These are phyloP conservation scores for Claviceps fusiformis DNA, from an alignment of 2,329 filamentous ascomycete species.

Conservation along the genomic window DNA sequence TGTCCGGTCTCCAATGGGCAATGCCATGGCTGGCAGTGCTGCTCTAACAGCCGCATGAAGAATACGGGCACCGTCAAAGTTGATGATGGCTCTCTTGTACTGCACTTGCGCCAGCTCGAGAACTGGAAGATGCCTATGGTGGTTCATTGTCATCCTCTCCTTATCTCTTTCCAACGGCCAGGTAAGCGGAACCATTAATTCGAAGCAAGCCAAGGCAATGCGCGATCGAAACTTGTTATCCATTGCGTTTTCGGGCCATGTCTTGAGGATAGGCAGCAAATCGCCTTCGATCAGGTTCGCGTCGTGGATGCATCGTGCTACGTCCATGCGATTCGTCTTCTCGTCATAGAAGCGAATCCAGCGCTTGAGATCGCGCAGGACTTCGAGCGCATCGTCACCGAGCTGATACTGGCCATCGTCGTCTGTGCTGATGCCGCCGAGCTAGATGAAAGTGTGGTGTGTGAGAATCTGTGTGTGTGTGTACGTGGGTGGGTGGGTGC, in stretches of 20 bases:
- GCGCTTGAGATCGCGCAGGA: constrained; percentile 82
- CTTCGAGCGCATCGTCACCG: constrained; percentile 84
- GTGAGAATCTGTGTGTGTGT: background rate
- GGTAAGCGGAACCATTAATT: constrained; percentile 82
- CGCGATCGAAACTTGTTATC: constrained; percentile 65
- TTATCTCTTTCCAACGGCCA: constrained; percentile 79
- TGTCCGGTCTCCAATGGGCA: constrained; percentile 60
- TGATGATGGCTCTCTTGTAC: constrained; percentile 82
- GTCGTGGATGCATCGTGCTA: constrained; percentile 82
- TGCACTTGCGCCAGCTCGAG: constrained; percentile 74
- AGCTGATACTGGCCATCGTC: constrained; percentile 75
- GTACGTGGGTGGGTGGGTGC: too few species aligned
- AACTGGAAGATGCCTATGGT: constrained; percentile 82
- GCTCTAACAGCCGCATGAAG: constrained; percentile 70
- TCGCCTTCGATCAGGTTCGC: constrained; percentile 86
- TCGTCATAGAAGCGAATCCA: constrained; percentile 94
- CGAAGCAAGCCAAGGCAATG: constrained; percentile 72
- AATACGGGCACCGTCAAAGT: constrained; percentile 64
- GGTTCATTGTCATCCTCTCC: constrained; percentile 78
- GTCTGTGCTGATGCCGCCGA: constrained; percentile 69
- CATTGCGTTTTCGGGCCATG: constrained; percentile 61
- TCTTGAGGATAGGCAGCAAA: constrained; percentile 73
- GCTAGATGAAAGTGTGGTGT: constrained; percentile 30
- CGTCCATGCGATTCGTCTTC: constrained; percentile 85
- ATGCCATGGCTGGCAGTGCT: constrained; percentile 74